Evolutionary conservation across 2,329 filamentous ascomycete genomes (phyloP).

Genomic region (Penicillium sclerotigenum): DNA sequence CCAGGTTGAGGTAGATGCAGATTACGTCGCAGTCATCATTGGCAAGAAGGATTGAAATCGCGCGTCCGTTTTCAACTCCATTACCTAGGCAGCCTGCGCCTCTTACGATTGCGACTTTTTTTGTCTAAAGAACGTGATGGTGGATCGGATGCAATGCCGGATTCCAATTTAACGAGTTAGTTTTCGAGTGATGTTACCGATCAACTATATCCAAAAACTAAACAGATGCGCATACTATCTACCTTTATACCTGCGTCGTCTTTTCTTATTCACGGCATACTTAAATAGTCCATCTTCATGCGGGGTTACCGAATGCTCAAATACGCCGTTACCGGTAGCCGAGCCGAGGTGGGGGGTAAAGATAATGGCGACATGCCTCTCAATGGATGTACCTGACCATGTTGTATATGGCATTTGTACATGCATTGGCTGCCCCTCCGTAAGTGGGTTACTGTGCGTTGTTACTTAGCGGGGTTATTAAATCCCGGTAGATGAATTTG

Average conservation of each 20-base stretch:
- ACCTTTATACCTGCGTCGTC: neutral
- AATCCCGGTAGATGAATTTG: neutral
- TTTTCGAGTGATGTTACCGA: neutral
- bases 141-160: conserved; percentile 17
- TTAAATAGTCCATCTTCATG: neutral
- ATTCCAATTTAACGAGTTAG: conserved; percentile 7
- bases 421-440: neutral
- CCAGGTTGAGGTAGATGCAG: conserved; percentile 55
- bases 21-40: conserved; percentile 58
- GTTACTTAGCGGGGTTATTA: neutral
- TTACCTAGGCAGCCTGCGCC: conserved; percentile 57
- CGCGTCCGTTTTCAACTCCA: conserved; percentile 61
- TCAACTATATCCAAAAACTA: neutral
- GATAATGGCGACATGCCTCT: neutral
- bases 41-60: conserved; percentile 57
- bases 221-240: neutral
- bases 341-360: conserved; percentile 16
- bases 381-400: neutral
- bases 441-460: neutral
- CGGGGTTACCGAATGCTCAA: neutral
- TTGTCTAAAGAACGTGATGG: conserved; percentile 20
- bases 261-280: neutral
- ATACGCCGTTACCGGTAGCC: conserved; percentile 8
- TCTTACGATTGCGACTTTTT: conserved; percentile 49
- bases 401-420: neutral